Evolutionary conservation across 2,329 filamentous ascomycete genomes (phyloP), one percentile per base, ranked within the genome.

Genomic region (Ascochyta fabae): DNA sequence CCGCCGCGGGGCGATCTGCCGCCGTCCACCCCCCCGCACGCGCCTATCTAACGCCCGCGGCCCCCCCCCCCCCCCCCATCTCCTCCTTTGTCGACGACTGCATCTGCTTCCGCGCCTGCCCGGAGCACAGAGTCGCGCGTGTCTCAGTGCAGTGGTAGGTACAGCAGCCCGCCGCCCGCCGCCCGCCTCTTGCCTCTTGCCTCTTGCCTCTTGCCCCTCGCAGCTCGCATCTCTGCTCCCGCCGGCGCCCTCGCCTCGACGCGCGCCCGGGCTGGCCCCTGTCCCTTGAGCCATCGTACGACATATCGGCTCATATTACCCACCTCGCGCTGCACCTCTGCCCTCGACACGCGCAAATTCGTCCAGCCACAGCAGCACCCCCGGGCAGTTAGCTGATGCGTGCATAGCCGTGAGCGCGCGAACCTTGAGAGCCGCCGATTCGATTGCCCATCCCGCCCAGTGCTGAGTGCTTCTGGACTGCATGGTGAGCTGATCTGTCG

Each of bases 401-500:
- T 51, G 53, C 53, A 51, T 56, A 47, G 36, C 47, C 33, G 45
- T 48, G 22, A 34, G 43, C 15, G 38, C 26, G 48, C 47, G 26
- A 43, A 24, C 36, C 47, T 56, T 31, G 47, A 51, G 47, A 31
- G 47, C 47, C 26, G n/a, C 39, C 22, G 13, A 41, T 22, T 36
- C 29, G 15, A 22, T 6, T 41, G 24, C 24, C 23, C 23, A 6
- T 41, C 39, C 39, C 39, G 39, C 36, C 12, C 39, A 41, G 23
- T 19, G 36, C 36, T 24, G 36, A 15, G 36, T 19, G 4, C 40
- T 43, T 39, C 38, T 38, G 53, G 48, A 35, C 4, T 51, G 38
- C 47, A 51, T 48, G 53, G 53, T 56, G 53, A 56, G 47, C 53
- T 56, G 53, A 56, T 39, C 48, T 47, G 53, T 51, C 47, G 53